Percentiles rank a stretch among this genome's conserved stretches.
Evolutionary conservation across 257 asterid species (phyloP).

Genomic region (Solanum etuberosum): DNA sequence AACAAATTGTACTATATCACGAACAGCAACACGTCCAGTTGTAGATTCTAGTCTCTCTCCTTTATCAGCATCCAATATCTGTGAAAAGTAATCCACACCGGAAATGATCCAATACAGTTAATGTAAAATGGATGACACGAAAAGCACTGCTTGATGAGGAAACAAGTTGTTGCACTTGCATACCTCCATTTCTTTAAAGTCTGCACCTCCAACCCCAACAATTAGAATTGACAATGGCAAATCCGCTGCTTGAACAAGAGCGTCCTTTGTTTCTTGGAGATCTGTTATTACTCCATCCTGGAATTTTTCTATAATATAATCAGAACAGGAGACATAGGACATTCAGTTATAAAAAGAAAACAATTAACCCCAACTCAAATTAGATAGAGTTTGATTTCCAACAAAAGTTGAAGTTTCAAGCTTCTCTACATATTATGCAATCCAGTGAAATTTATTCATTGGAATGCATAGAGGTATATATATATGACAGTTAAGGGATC

Average conservation of each 20-base stretch:
- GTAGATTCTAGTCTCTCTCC: constrained; percentile 85
- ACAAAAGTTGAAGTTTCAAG: background rate
- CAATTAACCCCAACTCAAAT: background rate
- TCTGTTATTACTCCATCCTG: constrained; percentile 99
- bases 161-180: constrained; percentile 3
- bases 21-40: constrained; percentile 84
- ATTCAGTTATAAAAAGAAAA: background rate
- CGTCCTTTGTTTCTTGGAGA: constrained; percentile 96
- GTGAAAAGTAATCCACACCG: background rate
- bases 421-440: background rate
- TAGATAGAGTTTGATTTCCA: background rate
- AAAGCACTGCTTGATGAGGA: background rate
- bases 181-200: constrained; percentile 98
- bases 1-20: constrained; percentile 94
- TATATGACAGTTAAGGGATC: background rate
- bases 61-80: constrained; percentile 93
- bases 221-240: constrained; percentile 88
- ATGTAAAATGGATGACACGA: background rate
- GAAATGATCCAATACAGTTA: background rate
- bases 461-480: background rate
- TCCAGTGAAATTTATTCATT: background rate
- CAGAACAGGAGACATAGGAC: background rate
- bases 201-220: constrained; percentile 99
- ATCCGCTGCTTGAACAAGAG: constrained; percentile 89
- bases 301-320: background rate